Base-by-base conservation (phyloP, 1,284 basidiomycete species). In the Pseudozyma flocculosa region DNA sequence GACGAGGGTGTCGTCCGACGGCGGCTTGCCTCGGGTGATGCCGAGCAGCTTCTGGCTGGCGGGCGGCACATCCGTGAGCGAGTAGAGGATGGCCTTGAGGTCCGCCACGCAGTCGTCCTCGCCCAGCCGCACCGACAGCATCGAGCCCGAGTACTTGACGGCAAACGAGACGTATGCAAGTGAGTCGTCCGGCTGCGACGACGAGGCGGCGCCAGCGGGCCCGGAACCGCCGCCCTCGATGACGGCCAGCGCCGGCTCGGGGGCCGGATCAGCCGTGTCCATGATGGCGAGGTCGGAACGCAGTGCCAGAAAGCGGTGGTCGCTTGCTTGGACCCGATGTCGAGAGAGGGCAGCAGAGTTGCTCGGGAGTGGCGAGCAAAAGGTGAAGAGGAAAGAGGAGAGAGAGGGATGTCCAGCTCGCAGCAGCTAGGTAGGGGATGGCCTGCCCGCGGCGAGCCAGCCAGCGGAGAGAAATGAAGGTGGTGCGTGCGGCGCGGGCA, bases 31-130 rank as follows among this genome's bases (percentile, higher is more conserved):
- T 69, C 89, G 90, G 34, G 88, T 86, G 24, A 94, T 80, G 1
- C 90, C 90, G 14, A 93, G 82, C 48, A 94, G 87, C 82, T 95
- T 94, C 80, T 94, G 90, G 17, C 90, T 83, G 63, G 89, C 88
- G 23, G 86, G 84, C 3, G 91, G 90, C 2, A 95, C 89, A 53
- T 83, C 84, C 1, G 91, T 94, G 51, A 91, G 76, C 30, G 81
- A 82, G 61, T 87, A 84, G 36, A 95, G 79, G 18, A 76, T 62
- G 0, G 63, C 63, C 40, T 50, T 69, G 40, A 69, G 51, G 23
- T 78, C 47, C 76, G 81, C 47, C 13, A 70, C 58, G 14, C 51
- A 54, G 26, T 70, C 68, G 18, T 58, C 50, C 45, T 59, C 47
- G 8, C 45, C 45, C 4, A 70, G 47, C n/a, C 65, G 41, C 0